These are phyloP conservation scores for Solanum hybrid DNA, from an alignment of 305 asterid genomes.

Conservation along the genomic window DNA sequence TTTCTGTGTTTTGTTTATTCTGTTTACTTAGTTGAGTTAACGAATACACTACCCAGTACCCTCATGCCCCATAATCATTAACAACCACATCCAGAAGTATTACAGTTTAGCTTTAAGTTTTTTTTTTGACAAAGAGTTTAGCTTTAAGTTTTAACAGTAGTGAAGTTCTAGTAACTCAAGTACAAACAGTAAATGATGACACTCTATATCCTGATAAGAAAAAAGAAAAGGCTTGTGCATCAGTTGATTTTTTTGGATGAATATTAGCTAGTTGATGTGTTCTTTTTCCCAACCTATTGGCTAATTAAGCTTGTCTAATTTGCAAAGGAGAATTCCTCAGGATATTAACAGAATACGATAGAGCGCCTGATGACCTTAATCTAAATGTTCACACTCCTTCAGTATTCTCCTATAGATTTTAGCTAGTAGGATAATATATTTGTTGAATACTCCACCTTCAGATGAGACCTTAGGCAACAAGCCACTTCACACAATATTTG, in stretches of 20 bases:
- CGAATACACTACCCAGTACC: background rate
- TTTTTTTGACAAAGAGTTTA: background rate
- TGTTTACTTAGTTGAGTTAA: background rate
- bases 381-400: background rate
- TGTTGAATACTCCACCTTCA: background rate
- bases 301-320: background rate
- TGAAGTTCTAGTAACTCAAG: background rate
- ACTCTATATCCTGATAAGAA: background rate
- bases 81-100: background rate
- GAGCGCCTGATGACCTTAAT: background rate
- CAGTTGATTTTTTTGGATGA: background rate
- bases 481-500: background rate
- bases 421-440: background rate
- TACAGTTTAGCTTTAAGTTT: background rate
- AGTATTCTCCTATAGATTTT: background rate
- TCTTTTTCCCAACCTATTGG: background rate
- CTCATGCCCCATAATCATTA: background rate
- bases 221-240: background rate
- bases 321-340: background rate
- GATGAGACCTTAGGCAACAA: background rate
- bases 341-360: background rate
- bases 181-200: background rate
- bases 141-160: background rate
- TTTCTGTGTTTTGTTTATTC: background rate
- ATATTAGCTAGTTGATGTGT: background rate